Evolutionary conservation across 768 basidiomycete species (phyloP), one percentile per base, ranked within the genome.

Genomic region (Calocybe gangraenosa): DNA sequence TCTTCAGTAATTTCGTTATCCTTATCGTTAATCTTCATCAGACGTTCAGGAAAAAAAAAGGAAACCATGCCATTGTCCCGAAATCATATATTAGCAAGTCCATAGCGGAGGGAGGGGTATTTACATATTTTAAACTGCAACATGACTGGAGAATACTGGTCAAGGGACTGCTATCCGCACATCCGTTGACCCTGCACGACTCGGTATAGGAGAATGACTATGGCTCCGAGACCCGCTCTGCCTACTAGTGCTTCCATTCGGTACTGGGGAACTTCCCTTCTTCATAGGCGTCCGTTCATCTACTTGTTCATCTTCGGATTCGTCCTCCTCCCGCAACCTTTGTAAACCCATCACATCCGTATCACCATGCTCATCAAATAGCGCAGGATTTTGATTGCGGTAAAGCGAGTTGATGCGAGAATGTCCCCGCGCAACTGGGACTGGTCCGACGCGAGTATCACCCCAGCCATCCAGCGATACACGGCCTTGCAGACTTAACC

Each of bases 391-490:
- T 57, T 87, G 84, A 2, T 77, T 69, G 19, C 82, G 79, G 54
- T 84, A 85, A 10, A 84, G 65, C 14, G 82, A 84, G 44, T 72
- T 74, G 52, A 81, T 73, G 25, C 87, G 78, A 7, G 79, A 81
- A 54, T 91, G 49, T 61, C 60, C 48, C 46, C 62, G 51, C 42
- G 65, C 58, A 36, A 60, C 50, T 31, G 62, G 60, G 34, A 63
- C 55, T 37, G 53, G 58, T 56, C 62, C 48, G 44, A 49, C 58
- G 50, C 38, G 60, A 47, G 32, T 30, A 21, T 62, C 59, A 47
- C 70, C 69, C 87, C 88, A 91, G 1, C 79, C 81, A 48, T 95
- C 93, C 38, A 87, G 65, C 4, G 90, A 92, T 58, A 83, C 69
- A 1, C 92, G 79, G 34, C 90, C 90, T 48, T 86, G 82, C 42